Percentiles rank a stretch among this genome's conserved stretches.
These are phyloP conservation scores for Saururus chinensis DNA, from an alignment of 164 flowering plant species.

Conservation along the genomic window DNA sequence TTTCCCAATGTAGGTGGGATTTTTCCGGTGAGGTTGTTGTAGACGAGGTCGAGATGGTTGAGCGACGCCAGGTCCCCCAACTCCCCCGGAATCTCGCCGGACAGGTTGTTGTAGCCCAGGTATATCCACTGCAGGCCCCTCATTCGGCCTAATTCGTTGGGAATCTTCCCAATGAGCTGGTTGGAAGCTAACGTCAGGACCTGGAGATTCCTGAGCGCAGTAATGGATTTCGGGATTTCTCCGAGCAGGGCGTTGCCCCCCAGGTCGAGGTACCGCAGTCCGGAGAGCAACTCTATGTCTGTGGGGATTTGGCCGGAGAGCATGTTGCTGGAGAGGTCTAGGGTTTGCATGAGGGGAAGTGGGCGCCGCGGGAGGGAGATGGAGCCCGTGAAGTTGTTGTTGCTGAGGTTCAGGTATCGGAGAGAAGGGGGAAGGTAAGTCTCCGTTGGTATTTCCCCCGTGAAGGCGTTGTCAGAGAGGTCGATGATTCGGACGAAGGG, in stretches of 20 bases:
- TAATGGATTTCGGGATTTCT: constrained; percentile 25
- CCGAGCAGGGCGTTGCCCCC: constrained; percentile 46
- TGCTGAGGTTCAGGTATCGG: constrained; percentile 56
- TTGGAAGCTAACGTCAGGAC: constrained; percentile 31
- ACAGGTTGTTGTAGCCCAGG: constrained; percentile 67
- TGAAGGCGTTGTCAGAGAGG: constrained; percentile 47
- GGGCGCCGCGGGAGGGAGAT: constrained; percentile 28
- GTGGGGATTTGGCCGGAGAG: constrained; percentile 30
- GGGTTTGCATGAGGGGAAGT: constrained; percentile 14
- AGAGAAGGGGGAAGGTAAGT: constrained; percentile 25
- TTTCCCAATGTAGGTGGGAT: constrained; percentile 65
- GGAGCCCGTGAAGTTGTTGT: constrained; percentile 57
- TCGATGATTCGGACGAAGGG: constrained; percentile 33
- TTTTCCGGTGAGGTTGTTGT: constrained; percentile 66
- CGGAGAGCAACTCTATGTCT: constrained; percentile 27
- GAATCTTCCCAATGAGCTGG: constrained; percentile 53
- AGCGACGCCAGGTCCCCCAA: constrained; percentile 45
- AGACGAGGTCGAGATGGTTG: constrained; percentile 71
- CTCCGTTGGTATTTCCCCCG: constrained; percentile 37
- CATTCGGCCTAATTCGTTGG: constrained; percentile 37
- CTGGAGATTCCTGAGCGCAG: constrained; percentile 23
- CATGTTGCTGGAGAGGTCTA: constrained; percentile 41
- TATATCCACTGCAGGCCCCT: constrained; percentile 56
- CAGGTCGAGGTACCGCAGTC: constrained; percentile 46
- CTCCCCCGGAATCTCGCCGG: constrained; percentile 58